Evolutionary conservation across 208 protist species (phyloP), one percentile per base, ranked within the genome.

Genomic region (Trypanosoma cruzi): DNA sequence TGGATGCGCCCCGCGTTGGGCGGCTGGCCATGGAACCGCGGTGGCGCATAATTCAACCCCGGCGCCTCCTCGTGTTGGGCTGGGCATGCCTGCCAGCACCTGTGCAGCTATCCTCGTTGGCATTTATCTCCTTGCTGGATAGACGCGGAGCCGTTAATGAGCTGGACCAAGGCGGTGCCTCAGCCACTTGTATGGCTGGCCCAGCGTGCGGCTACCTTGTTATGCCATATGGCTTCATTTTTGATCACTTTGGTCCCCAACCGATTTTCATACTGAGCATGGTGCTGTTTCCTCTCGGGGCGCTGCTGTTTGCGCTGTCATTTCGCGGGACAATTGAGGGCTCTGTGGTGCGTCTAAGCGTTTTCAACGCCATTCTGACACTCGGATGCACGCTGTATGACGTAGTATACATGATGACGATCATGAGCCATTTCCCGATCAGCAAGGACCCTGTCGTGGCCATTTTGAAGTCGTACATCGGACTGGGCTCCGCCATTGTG

Each of bases 391-490:
- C 71, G 24, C 76, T 91, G 67, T 95, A 88, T 34, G 89, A 95
- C 60, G 82, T 95, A 40, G 83, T 71, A 2, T 78, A 69, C 31
- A 68, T 90, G 42, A 90, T 95, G 79, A 93, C 89, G 2, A 68
- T 91, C 32, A 66, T 95, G 54, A 85, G 79, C 61, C 56, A 87
- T 11, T 95, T 95, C 67, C 89, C 89, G 2, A 88, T 79, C 65
- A 84, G 81, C 36, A 79, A 86, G 4, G 89, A 86, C 8, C 82
- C 82, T 20, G 81, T 95, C 26, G 88, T 95, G 57, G 89, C 78
- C 1, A 73, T 95, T 0, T 88, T 93, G 87, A 95, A 95, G 65
- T 93, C 86, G 22, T 95, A 89, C 52, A 87, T 93, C 32, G 89
- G 89, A 16, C 70, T 95, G 3, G 89, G 89, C 29, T 89, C 86